Evolutionary conservation across 2,329 filamentous ascomycete species (phyloP).

Genomic region (Penicillium capsulatum): DNA sequence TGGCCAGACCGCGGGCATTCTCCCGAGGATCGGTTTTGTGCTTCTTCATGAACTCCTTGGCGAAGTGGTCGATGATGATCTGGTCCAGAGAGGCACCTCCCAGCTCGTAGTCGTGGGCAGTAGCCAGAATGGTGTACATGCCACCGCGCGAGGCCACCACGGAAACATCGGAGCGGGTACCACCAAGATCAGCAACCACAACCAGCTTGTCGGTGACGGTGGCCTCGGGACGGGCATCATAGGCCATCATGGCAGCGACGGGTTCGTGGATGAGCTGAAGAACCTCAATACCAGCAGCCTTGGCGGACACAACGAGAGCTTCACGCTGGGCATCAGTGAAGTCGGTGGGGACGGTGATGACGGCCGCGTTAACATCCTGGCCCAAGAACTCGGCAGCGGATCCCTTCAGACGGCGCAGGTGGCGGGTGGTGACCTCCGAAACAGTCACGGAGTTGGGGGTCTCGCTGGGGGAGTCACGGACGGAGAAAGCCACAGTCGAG

Average conservation of each 20-base stretch:
- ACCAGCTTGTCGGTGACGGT: constrained; percentile 78
- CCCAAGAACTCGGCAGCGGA: constrained; percentile 90
- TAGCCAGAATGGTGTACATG: constrained; percentile 93
- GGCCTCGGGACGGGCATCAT: constrained; percentile 78
- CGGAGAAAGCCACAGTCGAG: constrained; percentile 71
- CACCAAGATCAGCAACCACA: constrained; percentile 88
- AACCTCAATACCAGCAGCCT: constrained; percentile 77
- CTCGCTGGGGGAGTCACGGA: constrained; percentile 69
- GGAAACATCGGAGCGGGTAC: constrained; percentile 85
- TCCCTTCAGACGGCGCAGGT: constrained; percentile 72
- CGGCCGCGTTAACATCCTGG: constrained; percentile 88
- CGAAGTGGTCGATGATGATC: constrained; percentile 90
- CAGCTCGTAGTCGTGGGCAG: constrained; percentile 92
- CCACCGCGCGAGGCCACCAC: constrained; percentile 88
- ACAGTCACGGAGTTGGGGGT: constrained; percentile 68
- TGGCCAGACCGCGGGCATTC: constrained; percentile 77
- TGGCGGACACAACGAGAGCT: constrained; percentile 71
- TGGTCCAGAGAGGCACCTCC: constrained; percentile 82
- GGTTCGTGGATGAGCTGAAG: constrained; percentile 92
- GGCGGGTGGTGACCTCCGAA: constrained; percentile 77
- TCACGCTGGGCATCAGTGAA: constrained; percentile 82
- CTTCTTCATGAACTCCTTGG: constrained; percentile 99
- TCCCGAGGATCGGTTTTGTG: constrained; percentile 82
- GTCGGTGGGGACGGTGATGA: constrained; percentile 91
- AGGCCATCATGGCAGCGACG: constrained; percentile 80